Percentiles rank a stretch among this genome's conserved stretches.
Evolutionary conservation across 257 asterid genomes (phyloP).

Genomic region (Rauvolfia tetraphylla): DNA sequence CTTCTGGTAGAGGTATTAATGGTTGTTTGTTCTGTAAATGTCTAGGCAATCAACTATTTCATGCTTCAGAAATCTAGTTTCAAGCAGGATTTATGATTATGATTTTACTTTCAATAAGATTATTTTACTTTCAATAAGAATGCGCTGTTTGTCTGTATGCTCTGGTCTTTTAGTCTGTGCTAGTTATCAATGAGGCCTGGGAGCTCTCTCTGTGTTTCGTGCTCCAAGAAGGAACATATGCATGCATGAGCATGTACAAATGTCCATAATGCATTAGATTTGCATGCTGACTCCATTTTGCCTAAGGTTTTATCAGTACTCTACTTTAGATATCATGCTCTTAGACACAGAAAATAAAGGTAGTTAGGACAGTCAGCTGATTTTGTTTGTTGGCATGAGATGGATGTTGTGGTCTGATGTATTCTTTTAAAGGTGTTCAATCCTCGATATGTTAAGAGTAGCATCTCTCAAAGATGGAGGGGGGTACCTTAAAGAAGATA

Average conservation of each 20-base stretch:
- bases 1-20: conserved; percentile 39
- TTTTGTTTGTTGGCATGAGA: not conserved
- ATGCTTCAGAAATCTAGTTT: not conserved
- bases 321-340: not conserved
- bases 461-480: not conserved
- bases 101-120: not conserved
- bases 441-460: not conserved
- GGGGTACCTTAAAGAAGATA: not conserved
- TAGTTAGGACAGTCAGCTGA: not conserved
- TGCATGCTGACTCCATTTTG: too few relatives aligned
- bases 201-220: not conserved
- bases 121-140: not conserved
- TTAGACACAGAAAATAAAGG: not conserved
- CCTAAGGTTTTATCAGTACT: not conserved
- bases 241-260: too few relatives aligned
- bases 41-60: not conserved
- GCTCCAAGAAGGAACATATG: not conserved
- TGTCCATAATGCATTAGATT: too few relatives aligned
- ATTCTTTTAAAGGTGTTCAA: too few relatives aligned
- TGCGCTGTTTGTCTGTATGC: not conserved
- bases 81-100: not conserved
- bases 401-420: not conserved
- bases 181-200: not conserved
- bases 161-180: too few relatives aligned
- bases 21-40: not conserved